These are phyloP conservation scores for Exophiala mesophila DNA, from an alignment of 2,329 filamentous ascomycete species.

Conservation along the genomic window DNA sequence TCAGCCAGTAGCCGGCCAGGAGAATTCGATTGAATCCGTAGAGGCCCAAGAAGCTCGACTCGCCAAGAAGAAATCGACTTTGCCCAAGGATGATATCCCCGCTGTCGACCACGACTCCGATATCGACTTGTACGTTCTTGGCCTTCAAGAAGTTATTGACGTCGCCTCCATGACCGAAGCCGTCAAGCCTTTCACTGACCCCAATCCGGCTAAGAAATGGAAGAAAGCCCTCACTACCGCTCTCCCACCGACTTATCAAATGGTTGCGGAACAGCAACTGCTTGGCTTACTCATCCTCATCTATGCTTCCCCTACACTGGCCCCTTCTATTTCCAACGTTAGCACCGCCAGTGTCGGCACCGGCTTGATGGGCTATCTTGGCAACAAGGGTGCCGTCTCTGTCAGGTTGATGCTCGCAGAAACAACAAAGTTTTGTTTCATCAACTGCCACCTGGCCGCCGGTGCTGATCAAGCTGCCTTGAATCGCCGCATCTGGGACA, in stretches of 20 bases:
- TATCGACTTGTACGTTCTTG: slow-evolving; percentile 85
- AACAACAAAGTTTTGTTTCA: slow-evolving; percentile 79
- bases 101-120: slow-evolving; percentile 53
- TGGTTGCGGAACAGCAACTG: slow-evolving; percentile 77
- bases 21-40: slow-evolving; percentile 37
- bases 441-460: slow-evolving; percentile 88
- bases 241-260: slow-evolving; percentile 69
- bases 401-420: slow-evolving; percentile 81
- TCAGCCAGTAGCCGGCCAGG: slow-evolving; percentile 18
- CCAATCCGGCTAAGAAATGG: slow-evolving; percentile 69
- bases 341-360: slow-evolving; percentile 82
- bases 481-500: slow-evolving; percentile 87
- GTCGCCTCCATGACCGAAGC: slow-evolving; percentile 75
- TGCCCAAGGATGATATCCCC: slow-evolving; percentile 43
- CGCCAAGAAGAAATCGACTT: slow-evolving; percentile 38
- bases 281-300: slow-evolving; percentile 79
- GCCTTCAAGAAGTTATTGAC: slow-evolving; percentile 88
- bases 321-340: slow-evolving; percentile 70
- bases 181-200: slow-evolving; percentile 69
- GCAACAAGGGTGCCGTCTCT: slow-evolving; percentile 88
- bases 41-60: slow-evolving; percentile 45
- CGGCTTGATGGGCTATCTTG: slow-evolving; percentile 85
- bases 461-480: slow-evolving; percentile 72
- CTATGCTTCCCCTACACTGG: slow-evolving; percentile 75
- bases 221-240: slow-evolving; percentile 68